Base-by-base conservation (phyloP, 140 eudicot species). In the Senecio squalidus region DNA sequence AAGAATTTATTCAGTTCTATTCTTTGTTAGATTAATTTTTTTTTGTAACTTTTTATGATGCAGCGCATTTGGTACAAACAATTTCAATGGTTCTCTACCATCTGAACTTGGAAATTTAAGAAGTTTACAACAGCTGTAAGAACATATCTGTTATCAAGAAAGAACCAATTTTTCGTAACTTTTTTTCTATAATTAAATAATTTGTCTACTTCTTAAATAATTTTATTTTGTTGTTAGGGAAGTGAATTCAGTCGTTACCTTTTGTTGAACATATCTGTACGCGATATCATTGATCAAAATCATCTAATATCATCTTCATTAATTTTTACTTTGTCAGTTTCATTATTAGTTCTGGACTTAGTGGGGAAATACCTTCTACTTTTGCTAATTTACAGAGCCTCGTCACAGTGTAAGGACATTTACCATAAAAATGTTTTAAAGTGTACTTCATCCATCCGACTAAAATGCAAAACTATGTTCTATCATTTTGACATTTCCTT, bases 41-140 rank as follows among this genome's bases (percentile, higher is more conserved):
- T 14, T 4, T 27, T 69, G 39, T 64, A 40, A 27, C 25, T 53
- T 36, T 70, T 57, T 16, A 45, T 48, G 23, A 49, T 55, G 71
- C 68, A 84, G 90, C 64, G 33, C 47, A 6, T 27, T 84, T 58
- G 64, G 80, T 64, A 47, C 87, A 30, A 88, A 88, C 67, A 84
- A 71, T 56, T 88, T 88, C 71, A 67, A 74, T 66, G 96, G 96
- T 47, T 80, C 87, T 38, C 62, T 88, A 43, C 96, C 94, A 52
- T 62, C 77, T 4, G 80, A 71, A 74, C 67, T 88, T 9, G 96
- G 94, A 66, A 81, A 81, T 56, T 69, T 84, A 28, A 45, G 9
- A 61, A 71, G n/a, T 6, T 64, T 88, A 46, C 40, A 60, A 16
- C 73, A 75, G 14, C 4, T 84, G 96, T 88, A 71, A 72, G 81